These are phyloP conservation scores for Wickerhamiella lipophila DNA, from an alignment of 805 yeast genomes.

Conservation along the genomic window DNA sequence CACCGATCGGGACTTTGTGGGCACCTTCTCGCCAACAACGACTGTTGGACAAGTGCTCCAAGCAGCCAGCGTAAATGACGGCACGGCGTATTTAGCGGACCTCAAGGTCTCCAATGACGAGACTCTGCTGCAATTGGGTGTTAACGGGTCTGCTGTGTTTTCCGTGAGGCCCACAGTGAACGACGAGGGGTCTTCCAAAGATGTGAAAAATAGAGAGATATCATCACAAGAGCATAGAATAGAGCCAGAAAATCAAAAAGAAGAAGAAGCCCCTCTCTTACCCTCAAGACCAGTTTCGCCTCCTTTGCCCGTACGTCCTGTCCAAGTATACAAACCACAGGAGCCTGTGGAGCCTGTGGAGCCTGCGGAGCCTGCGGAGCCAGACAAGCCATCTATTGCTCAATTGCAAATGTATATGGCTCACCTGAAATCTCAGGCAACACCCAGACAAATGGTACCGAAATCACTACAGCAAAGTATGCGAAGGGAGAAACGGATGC, in stretches of 20 bases:
- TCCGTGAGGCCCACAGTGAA: not conserved
- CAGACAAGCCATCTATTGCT: slow-evolving; percentile 35
- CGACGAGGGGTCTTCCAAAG: too few species aligned
- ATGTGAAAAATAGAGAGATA: too few species aligned
- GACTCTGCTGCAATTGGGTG: slow-evolving; percentile 14
- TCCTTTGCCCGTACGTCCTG: not conserved
- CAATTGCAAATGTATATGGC: slow-evolving; percentile 45
- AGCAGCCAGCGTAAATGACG: slow-evolving; percentile 14
- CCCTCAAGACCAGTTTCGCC: not conserved
- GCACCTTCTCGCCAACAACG: slow-evolving; percentile 13
- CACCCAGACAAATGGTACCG: slow-evolving; percentile 36
- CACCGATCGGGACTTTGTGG: slow-evolving; percentile 16
- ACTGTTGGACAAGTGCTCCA: slow-evolving; percentile 9
- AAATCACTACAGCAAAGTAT: slow-evolving; percentile 31
- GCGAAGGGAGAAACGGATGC: slow-evolving; percentile 21
- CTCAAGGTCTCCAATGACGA: not conserved
- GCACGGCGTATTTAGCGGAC: slow-evolving; percentile 12
- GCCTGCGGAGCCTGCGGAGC: too few species aligned
- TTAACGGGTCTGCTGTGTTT: slow-evolving; percentile 3
- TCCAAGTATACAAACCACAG: slow-evolving; percentile 24
- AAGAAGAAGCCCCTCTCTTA: not conserved
- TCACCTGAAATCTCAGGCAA: slow-evolving; percentile 32
- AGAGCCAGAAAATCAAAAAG: not conserved
- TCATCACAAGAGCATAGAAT: too few species aligned
- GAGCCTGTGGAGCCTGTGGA: too few species aligned